Evolutionary conservation across 345 rosid species (phyloP).

Genomic region (Cardamine chenopodiifolia): DNA sequence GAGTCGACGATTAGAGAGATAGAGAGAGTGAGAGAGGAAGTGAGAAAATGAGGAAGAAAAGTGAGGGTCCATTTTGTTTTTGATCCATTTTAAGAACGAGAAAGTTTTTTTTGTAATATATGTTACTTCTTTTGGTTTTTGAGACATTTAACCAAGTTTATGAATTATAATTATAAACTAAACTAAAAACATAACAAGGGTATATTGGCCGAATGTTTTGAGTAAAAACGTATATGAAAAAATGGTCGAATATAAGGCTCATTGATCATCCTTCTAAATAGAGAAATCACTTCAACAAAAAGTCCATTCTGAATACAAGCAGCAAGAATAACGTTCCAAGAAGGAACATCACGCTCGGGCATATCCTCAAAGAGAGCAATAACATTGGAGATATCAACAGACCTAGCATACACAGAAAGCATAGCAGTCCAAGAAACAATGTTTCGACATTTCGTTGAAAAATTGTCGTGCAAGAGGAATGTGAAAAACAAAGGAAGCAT

Average conservation of each 20-base stretch:
- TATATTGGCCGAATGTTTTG: no score
- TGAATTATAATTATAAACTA: no score
- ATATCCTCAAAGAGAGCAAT: slow-evolving; percentile 62
- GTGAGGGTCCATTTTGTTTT: no score
- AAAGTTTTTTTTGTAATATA: no score
- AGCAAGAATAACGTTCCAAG: slow-evolving; percentile 88
- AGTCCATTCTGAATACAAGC: slow-evolving; percentile 86
- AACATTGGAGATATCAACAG: slow-evolving; percentile 59
- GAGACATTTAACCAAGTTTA: no score
- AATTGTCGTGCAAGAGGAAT: slow-evolving; percentile 52
- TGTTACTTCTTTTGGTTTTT: no score
- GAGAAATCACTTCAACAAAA: slow-evolving; percentile 60
- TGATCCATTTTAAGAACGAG: no score
- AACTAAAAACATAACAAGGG: no score
- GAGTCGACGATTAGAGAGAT: background rate
- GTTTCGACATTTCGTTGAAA: slow-evolving; percentile 80
- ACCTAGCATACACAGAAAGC: slow-evolving; percentile 67
- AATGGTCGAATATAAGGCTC: background rate
- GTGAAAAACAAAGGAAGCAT: slow-evolving; percentile 51
- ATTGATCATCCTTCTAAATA: slow-evolving; percentile 61
- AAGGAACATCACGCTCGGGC: slow-evolving; percentile 85
- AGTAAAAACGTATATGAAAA: no score
- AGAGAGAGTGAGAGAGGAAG: slow-evolving; percentile 3
- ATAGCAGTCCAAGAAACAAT: slow-evolving; percentile 88
- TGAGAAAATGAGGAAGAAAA: slow-evolving; percentile 29